Percentiles rank a stretch among this genome's conserved stretches.
Evolutionary conservation across 352 stramenopile species (phyloP).

Genomic region (Globisporangium carolinianum): DNA sequence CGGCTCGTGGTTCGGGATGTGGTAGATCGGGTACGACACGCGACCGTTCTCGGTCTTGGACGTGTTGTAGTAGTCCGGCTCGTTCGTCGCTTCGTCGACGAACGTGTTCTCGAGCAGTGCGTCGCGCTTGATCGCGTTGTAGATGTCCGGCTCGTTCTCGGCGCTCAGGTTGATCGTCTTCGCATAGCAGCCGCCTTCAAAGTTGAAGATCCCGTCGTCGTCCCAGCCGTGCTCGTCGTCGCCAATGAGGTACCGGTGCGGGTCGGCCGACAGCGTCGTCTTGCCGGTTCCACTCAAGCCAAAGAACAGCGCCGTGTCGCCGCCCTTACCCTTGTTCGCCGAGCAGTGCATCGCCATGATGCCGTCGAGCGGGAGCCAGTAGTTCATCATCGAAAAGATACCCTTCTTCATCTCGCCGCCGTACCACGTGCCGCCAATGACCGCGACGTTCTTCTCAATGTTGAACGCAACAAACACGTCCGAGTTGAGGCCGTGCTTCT

Average conservation of each 20-base stretch:
- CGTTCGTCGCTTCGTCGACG: constrained; percentile 61
- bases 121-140: constrained; percentile 94
- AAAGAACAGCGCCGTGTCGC: constrained; percentile 97
- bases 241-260: constrained; percentile 73
- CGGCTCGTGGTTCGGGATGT: constrained; percentile 94
- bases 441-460: constrained; percentile 92
- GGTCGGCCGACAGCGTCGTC: constrained; percentile 90
- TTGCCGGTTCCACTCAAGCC: constrained; percentile 89
- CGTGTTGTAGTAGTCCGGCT: constrained; percentile 94
- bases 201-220: constrained; percentile 98
- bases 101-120: constrained; percentile 97
- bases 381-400: constrained; percentile 99
- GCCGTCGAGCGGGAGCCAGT: constrained; percentile 92
- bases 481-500: constrained; percentile 92
- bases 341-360: constrained; percentile 98
- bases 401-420: constrained; percentile 99
- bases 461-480: constrained; percentile 97
- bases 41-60: constrained; percentile 97
- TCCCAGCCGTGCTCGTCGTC: constrained; percentile 97
- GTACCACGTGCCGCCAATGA: constrained; percentile 96
- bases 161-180: constrained; percentile 97
- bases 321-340: constrained; percentile 95
- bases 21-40: constrained; percentile 99
- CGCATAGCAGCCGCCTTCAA: constrained; percentile 98
- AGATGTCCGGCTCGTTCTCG: constrained; percentile 98